Evolutionary conservation across 305 asterid species (phyloP).

Genomic region (Fraxinus ornus): DNA sequence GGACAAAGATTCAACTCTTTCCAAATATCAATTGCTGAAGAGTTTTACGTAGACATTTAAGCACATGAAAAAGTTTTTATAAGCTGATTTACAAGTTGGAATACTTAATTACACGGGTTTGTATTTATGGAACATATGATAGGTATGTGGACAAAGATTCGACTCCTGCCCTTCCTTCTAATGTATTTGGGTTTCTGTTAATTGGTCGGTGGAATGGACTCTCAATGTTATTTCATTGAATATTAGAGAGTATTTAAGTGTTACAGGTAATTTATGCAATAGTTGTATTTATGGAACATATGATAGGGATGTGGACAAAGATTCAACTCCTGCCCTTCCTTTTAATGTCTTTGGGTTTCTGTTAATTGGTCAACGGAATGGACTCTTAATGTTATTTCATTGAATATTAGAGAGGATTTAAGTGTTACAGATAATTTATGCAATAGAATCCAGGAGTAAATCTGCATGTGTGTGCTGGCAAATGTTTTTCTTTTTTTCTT

Average conservation of each 20-base stretch:
- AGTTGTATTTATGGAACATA: too few relatives aligned
- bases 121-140: not conserved
- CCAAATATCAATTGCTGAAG: not conserved
- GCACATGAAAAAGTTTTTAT: not conserved
- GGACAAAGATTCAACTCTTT: not conserved
- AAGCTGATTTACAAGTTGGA: not conserved
- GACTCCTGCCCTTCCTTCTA: not conserved
- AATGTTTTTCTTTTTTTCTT: not conserved
- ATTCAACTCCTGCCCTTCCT: not conserved
- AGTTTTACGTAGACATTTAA: not conserved
- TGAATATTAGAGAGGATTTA: not conserved
- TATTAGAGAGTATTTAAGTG: not conserved
- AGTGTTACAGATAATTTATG: not conserved
- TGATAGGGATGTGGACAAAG: not conserved
- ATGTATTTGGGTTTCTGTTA: not conserved
- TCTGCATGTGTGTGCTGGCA: not conserved
- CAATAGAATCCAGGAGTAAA: not conserved
- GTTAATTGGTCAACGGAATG: not conserved
- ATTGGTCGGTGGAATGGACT: not conserved
- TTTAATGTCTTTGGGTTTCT: not conserved
- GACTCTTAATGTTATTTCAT: not conserved
- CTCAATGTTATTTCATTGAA: not conserved
- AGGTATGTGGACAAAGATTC: not conserved
- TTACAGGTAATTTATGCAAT: too few relatives aligned
- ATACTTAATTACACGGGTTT: not conserved